Conservation (phyloP, 257 asterid genomes). For the Cordia subcordata region DNA sequence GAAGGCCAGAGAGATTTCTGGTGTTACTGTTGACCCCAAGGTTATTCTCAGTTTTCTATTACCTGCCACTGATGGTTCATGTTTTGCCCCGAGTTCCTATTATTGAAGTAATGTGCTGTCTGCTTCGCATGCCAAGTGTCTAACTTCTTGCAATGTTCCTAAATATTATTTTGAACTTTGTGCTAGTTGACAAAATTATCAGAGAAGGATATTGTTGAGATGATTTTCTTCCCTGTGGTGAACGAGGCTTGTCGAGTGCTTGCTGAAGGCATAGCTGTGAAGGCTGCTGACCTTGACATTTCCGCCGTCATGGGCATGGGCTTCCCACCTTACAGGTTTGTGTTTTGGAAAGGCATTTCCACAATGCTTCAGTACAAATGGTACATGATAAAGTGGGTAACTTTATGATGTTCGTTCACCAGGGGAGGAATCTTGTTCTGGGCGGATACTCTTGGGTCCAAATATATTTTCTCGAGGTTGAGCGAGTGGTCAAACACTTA, state of each 20-base stretch:
- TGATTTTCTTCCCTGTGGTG: constrained; percentile 91
- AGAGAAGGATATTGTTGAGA: constrained; percentile 88
- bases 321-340: constrained; percentile 91
- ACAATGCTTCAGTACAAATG: background rate
- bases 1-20: constrained; percentile 72
- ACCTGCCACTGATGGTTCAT: background rate
- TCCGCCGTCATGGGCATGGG: constrained; percentile 98
- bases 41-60: constrained; percentile 23
- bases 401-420: constrained; percentile 12
- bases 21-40: constrained; percentile 79
- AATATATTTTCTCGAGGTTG: constrained; percentile 72
- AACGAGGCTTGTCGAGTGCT: constrained; percentile 96
- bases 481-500: constrained; percentile 66
- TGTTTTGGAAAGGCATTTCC: background rate
- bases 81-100: background rate
- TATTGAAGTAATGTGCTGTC: background rate
- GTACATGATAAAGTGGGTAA: background rate
- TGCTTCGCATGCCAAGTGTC: background rate
- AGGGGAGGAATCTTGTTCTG: constrained; percentile 94
- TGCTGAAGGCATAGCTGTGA: constrained; percentile 81
- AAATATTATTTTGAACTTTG: background rate
- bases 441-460: constrained; percentile 92
- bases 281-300: constrained; percentile 92
- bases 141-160: background rate
- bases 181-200: constrained; percentile 52